Evolutionary conservation across 1,139 yeast genomes (phyloP).

Genomic region (Kodamaea plutei): DNA sequence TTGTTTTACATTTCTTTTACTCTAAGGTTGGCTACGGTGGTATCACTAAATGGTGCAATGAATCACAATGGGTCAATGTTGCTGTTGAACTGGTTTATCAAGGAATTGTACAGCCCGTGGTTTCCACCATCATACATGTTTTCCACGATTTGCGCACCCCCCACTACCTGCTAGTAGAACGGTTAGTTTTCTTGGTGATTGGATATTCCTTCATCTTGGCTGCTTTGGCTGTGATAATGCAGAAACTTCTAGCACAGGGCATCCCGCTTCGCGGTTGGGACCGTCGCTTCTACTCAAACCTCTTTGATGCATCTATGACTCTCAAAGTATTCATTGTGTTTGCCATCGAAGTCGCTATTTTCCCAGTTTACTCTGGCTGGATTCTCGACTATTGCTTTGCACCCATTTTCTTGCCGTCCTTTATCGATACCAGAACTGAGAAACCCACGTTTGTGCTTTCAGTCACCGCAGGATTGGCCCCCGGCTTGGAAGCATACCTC

Average conservation of each 20-base stretch:
- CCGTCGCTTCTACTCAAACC: constrained; percentile 45
- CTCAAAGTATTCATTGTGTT: constrained; percentile 73
- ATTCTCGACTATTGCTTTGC: constrained; percentile 66
- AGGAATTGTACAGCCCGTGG: constrained; percentile 17
- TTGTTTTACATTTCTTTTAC: constrained; percentile 1
- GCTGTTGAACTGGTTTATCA: constrained; percentile 10
- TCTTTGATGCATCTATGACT: constrained; percentile 54
- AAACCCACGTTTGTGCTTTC: constrained; percentile 16
- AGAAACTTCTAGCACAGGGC: constrained; percentile 24
- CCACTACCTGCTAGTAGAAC: constrained; percentile 27
- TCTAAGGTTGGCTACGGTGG: constrained; percentile 15
- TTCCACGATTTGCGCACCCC: constrained; percentile 16
- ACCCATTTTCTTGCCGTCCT: constrained; percentile 39
- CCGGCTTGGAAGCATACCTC: constrained; percentile 17
- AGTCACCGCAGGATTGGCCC: constrained; percentile 22
- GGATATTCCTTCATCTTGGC: constrained; percentile 38
- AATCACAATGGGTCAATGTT: constrained; percentile 19
- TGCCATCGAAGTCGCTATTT: constrained; percentile 72
- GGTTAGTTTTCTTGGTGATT: constrained; percentile 26
- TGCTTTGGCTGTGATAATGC: constrained; percentile 33
- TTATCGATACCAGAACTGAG: not conserved
- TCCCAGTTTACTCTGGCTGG: constrained; percentile 85
- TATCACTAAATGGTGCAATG: too few relatives aligned
- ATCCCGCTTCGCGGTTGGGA: constrained; percentile 47
- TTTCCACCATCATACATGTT: constrained; percentile 7